These are phyloP conservation scores for Tricharina praecox DNA, from an alignment of 495 filamentous ascomycete genomes.

Conservation along the genomic window DNA sequence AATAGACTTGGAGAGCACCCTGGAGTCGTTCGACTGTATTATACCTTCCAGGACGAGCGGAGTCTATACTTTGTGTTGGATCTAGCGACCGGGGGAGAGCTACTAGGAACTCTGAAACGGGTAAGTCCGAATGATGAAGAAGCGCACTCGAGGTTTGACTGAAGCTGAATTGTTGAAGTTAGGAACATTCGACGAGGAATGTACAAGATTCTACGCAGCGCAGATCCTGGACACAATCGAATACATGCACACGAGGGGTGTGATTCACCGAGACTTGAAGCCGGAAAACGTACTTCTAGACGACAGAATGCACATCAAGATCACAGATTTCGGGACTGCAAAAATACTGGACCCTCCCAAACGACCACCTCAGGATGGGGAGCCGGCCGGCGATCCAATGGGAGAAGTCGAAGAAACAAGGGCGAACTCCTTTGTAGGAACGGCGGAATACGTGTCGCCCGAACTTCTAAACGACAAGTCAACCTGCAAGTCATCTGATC, in stretches of 20 bases:
- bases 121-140: conserved; percentile 10
- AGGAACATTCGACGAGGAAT: conserved; percentile 88
- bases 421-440: conserved; percentile 91
- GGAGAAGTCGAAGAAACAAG: conserved; percentile 51
- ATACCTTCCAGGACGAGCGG: conserved; percentile 94
- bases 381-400: conserved; percentile 30
- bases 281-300: conserved; percentile 95
- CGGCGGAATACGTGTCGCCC: conserved; percentile 95
- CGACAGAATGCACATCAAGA: conserved; percentile 92
- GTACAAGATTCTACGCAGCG: conserved; percentile 83
- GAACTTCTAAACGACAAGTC: conserved; percentile 90
- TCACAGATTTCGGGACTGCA: conserved; percentile 96
- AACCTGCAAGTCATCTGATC: conserved; percentile 90
- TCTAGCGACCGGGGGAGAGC: conserved; percentile 78
- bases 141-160: background rate
- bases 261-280: conserved; percentile 94
- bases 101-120: conserved; percentile 81
- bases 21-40: conserved; percentile 91
- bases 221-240: conserved; percentile 94
- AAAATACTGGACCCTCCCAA: conserved; percentile 65
- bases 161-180: conserved; percentile 34
- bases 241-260: conserved; percentile 91
- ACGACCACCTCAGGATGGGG: conserved; percentile 36
- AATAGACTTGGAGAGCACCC: conserved; percentile 94
- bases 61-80: conserved; percentile 96